Evolutionary conservation across 495 filamentous ascomycete genomes (phyloP).

Genomic region (Talaromyces liani): DNA sequence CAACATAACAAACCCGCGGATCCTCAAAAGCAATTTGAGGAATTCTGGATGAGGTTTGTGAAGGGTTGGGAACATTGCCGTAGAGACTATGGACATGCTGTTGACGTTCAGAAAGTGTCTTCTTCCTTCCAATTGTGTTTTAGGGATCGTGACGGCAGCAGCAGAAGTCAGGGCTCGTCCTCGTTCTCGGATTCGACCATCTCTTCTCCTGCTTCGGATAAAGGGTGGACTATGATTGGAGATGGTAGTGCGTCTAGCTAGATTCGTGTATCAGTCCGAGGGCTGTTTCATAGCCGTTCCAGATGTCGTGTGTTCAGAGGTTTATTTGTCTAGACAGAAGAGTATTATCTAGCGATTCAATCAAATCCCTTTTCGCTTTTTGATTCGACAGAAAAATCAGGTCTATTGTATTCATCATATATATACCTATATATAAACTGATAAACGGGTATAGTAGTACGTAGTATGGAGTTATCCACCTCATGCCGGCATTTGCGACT

Average conservation of each 20-base stretch:
- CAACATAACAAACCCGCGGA: too few species aligned
- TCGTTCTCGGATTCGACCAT: background rate
- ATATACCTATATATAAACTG: background rate
- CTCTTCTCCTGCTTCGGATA: background rate
- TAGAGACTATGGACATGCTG: too few species aligned
- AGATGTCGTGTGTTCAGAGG: too few species aligned
- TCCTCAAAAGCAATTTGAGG: background rate
- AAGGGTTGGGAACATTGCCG: background rate
- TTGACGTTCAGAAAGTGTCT: too few species aligned
- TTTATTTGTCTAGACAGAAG: background rate
- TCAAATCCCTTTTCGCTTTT: background rate
- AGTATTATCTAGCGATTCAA: background rate
- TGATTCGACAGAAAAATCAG: background rate
- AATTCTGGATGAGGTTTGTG: background rate
- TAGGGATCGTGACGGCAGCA: background rate
- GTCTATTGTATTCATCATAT: background rate
- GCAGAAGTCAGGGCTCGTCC: background rate
- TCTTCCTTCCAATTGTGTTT: background rate
- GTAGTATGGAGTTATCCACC: background rate
- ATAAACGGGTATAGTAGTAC: background rate
- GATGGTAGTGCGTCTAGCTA: background rate
- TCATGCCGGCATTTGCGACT: constrained; percentile 41
- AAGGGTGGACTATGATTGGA: background rate
- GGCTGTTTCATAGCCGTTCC: too few species aligned
- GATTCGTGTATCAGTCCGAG: background rate